A percentile compares a stretch with the other conserved stretches of the same genome.
phyloP scores from a whole-genome alignment of 805 yeast genomes.

The Torulaspora indica region DNA sequence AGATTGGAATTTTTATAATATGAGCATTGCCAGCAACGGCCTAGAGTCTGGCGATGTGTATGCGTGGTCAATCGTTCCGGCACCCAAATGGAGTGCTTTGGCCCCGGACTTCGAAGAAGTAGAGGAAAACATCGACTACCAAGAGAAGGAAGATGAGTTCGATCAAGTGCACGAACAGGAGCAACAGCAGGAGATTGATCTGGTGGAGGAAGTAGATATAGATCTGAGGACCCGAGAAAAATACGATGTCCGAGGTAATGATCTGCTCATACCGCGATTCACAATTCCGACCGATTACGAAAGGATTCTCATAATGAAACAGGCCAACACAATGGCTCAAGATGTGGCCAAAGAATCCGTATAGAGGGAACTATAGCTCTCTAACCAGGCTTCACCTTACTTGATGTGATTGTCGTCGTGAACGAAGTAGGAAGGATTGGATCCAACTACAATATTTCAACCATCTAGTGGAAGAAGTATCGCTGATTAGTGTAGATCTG shows the following conservation, averaged over 20 bases:
- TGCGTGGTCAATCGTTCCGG: constrained; percentile 74
- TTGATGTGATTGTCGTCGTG: not conserved
- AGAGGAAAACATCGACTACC: constrained; percentile 84
- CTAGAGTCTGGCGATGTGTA: constrained; percentile 78
- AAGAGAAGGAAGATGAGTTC: constrained; percentile 87
- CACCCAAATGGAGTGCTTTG: constrained; percentile 93
- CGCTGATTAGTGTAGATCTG: no score
- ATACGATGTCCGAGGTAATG: constrained; percentile 70
- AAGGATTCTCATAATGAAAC: constrained; percentile 30
- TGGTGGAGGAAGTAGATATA: constrained; percentile 55
- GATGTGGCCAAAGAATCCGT: not conserved
- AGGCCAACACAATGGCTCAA: not conserved
- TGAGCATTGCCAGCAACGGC: constrained; percentile 78
- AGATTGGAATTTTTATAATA: constrained; percentile 76
- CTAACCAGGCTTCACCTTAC: not conserved
- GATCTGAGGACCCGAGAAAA: constrained; percentile 64
- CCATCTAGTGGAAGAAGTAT: not conserved
- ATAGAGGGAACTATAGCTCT: no score
- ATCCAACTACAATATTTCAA: not conserved
- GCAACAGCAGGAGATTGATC: constrained; percentile 54
- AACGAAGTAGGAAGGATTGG: not conserved
- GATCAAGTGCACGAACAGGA: constrained; percentile 68
- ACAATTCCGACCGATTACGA: constrained; percentile 50
- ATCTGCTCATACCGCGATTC: constrained; percentile 46
- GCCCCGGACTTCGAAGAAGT: constrained; percentile 96